Evolutionary conservation across 768 basidiomycete genomes (phyloP).

Genomic region (Pulveroboletus sp.): DNA sequence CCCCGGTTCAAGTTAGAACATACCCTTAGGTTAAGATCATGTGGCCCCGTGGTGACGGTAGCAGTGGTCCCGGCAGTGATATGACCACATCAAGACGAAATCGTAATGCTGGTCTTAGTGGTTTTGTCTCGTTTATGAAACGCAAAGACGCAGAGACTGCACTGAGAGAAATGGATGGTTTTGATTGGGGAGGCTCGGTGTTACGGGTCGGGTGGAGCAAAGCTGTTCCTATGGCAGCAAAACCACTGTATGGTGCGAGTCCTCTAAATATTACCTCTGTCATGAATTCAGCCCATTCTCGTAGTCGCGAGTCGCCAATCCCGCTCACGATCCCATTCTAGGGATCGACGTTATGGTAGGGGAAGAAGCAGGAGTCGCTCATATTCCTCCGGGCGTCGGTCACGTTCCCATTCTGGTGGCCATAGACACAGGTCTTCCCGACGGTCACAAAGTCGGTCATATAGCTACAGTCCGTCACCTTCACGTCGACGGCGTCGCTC

Average conservation of each 20-base stretch:
- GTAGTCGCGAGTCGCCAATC: slow-evolving; percentile 25
- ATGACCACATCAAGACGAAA: slow-evolving; percentile 67
- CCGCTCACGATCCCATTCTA: slow-evolving; percentile 33
- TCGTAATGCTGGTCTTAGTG: slow-evolving; percentile 78
- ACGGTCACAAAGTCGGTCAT: slow-evolving; percentile 25
- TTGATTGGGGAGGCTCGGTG: slow-evolving; percentile 89
- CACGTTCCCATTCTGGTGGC: slow-evolving; percentile 32
- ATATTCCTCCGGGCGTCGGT: slow-evolving; percentile 21
- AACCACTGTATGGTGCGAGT: slow-evolving; percentile 71
- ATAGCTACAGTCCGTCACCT: slow-evolving; percentile 34
- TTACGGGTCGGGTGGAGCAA: slow-evolving; percentile 96
- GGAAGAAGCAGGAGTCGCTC: slow-evolving; percentile 26
- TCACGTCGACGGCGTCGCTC: slow-evolving; percentile 40
- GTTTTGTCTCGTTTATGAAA: slow-evolving; percentile 97
- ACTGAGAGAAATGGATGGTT: slow-evolving; percentile 84
- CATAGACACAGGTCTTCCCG: slow-evolving; percentile 22
- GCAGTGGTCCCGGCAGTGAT: slow-evolving; percentile 63
- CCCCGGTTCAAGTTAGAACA: background rate
- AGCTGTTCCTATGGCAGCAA: slow-evolving; percentile 80
- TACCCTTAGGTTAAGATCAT: slow-evolving; percentile 83
- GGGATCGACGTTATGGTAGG: slow-evolving; percentile 25
- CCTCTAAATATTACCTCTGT: background rate
- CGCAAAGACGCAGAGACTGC: slow-evolving; percentile 87
- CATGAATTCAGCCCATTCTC: background rate
- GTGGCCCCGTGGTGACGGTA: slow-evolving; percentile 90